Evolutionary conservation across 2,329 filamentous ascomycete genomes (phyloP), one percentile per base, ranked within the genome.

Genomic region (Fusarium oxysporum): DNA sequence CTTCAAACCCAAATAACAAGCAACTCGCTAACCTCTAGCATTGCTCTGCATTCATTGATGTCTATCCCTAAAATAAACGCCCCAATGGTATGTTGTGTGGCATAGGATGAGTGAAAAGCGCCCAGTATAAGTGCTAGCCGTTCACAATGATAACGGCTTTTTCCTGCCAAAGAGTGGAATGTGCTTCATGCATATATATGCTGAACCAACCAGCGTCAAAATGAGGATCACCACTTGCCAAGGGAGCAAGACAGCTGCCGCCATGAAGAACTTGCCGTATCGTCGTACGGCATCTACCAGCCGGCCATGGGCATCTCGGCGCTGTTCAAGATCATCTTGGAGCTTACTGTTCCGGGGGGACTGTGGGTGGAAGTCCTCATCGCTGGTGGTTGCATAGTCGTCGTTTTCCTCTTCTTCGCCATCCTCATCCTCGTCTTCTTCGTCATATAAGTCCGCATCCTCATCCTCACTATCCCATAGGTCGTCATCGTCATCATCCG

Each of bases 231-330:
- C 79, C 63, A 87, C 78, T 72, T 80, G 80, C 55, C 79, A 79
- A 62, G 86, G 86, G 47, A 88, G 82, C 71, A 88, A 81, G 68
- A 88, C 85, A 56, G 84, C 74, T 21, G 84, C 83, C 17, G 83
- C 86, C 60, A 86, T 74, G 33, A 85, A 65, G 51, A 80, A 78
- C 71, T 84, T 80, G 71, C 86, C 83, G 66, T 82, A 80, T 62
- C 79, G 81, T 59, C 85, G 85, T 66, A 86, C 74, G 58, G 76
- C 79, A 44, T 83, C 83, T 37, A 87, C 81, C 71, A 82, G 78
- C 70, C 76, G 78, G 48, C 85, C 81, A 54, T 80, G 81, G 44
- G 79, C 78, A 55, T 81, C 80, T 37, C 78, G 80, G 68, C 78
- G 78, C 71, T 76, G 79, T 68, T 74, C 78, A 65, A 77, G 58